Conservation (phyloP, 129 eudicot species). For the Ambrosia trifida region DNA sequence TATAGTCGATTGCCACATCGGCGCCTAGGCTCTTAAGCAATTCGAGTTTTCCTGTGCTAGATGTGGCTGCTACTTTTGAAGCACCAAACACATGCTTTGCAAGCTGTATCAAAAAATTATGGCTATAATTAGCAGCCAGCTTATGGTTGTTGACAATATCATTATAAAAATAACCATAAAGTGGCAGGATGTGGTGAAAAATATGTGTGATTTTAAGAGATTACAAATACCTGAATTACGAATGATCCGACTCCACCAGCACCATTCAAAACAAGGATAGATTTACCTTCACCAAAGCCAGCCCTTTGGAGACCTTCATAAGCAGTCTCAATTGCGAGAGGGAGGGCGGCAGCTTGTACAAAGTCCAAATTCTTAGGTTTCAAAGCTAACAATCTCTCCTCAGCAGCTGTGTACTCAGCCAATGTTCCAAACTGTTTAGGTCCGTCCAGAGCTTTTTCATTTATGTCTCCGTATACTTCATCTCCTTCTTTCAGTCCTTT, state of each 20-base stretch:
- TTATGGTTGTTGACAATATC: neutral
- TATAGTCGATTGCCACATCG: constrained; percentile 88
- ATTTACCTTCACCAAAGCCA: constrained; percentile 67
- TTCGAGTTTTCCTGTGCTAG: constrained; percentile 79
- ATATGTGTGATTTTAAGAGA: neutral
- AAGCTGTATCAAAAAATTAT: constrained; percentile 42
- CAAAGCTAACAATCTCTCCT: constrained; percentile 69
- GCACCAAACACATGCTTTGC: constrained; percentile 91
- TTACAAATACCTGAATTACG: constrained; percentile 63
- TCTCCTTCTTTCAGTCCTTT: constrained; percentile 82
- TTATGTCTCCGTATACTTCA: constrained; percentile 74
- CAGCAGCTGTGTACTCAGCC: constrained; percentile 85
- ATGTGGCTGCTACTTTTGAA: constrained; percentile 81
- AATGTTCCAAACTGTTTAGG: constrained; percentile 78
- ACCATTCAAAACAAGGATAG: constrained; percentile 84
- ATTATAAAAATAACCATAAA: neutral
- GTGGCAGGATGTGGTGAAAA: neutral
- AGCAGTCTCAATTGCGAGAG: constrained; percentile 86
- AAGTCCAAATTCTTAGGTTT: constrained; percentile 72
- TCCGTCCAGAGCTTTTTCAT: constrained; percentile 56
- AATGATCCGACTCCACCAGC: constrained; percentile 96
- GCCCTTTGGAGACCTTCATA: constrained; percentile 84
- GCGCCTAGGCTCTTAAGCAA: constrained; percentile 82
- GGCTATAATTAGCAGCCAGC: neutral
- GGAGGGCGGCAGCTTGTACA: constrained; percentile 72